Evolutionary conservation across 305 asterid species (phyloP), one percentile per base, ranked within the genome.

Genomic region (Fraxinus platypoda): DNA sequence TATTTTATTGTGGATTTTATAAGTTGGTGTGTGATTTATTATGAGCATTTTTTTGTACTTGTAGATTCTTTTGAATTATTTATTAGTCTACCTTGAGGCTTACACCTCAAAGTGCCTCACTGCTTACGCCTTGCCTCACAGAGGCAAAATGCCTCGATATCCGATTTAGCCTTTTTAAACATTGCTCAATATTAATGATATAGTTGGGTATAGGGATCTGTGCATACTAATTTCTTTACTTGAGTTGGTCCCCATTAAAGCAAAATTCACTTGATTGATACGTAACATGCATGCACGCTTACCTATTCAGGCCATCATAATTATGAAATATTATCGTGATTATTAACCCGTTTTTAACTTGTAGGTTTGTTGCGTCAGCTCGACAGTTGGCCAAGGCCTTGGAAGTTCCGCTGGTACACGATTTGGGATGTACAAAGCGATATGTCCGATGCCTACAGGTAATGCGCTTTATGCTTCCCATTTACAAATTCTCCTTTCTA

Each of bases 391-490:
- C 86, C 80, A 85, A 84, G 49, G 79, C 79, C 54, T 52, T 83
- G 76, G 85, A 79, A 38, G 78, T 68, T 70, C 82, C 89, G 0
- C 41, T 83, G 33, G 74, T 78, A 12, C 75, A 81, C 41, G 87
- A 86, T 41, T 75, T 83, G 57, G 89, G 87, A 83, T 66, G 81
- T 57, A 28, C 75, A 57, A 86, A 84, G 62, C 70, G 80, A 84
- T 78, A 83, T 71, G 83, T 81, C 12, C 82, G 83, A 8, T 74
- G 84, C 77, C 85, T 78, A 64, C 89, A 86, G 87, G 89, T 86
- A 81, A 6, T 72, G 33, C 23, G 9, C 74, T 68, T 28, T 68
- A 26, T 68, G n/a, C 21, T 3, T 68, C 11, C 23, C 17, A 2
- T 71, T 80, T 15, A 30, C n/a, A 3, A 12, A 13, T 41, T 71